These are phyloP conservation scores for Byssoonygena ceratinophila DNA, from an alignment of 2,329 filamentous ascomycete species.

Conservation along the genomic window DNA sequence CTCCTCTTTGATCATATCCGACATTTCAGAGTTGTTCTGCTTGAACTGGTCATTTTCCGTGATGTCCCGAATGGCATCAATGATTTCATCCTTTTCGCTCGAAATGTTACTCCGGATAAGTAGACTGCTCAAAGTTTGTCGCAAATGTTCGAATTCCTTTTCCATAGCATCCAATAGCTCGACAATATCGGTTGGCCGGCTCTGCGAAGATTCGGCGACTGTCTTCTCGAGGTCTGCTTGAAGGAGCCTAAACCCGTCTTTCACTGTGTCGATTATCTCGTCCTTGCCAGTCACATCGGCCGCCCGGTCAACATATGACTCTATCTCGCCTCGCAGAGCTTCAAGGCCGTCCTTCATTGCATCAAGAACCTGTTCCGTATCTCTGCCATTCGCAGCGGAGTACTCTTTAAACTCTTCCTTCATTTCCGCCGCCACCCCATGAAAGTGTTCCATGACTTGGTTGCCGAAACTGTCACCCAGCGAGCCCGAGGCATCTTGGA, in stretches of 20 bases:
- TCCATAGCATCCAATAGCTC: slow-evolving; percentile 64
- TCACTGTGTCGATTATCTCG: slow-evolving; percentile 54
- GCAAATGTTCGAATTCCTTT: slow-evolving; percentile 70
- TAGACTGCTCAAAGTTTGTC: slow-evolving; percentile 62
- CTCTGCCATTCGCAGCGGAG: slow-evolving; percentile 63
- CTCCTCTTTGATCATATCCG: slow-evolving; percentile 47
- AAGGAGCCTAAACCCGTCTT: slow-evolving; percentile 45
- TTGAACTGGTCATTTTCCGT: slow-evolving; percentile 34
- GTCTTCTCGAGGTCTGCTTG: slow-evolving; percentile 48
- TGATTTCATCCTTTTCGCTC: slow-evolving; percentile 50
- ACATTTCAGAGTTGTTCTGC: slow-evolving; percentile 36
- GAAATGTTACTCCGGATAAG: slow-evolving; percentile 51
- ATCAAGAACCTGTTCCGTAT: slow-evolving; percentile 80
- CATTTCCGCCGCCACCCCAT: slow-evolving; percentile 51
- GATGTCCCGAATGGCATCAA: slow-evolving; percentile 49
- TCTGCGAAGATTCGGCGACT: slow-evolving; percentile 35
- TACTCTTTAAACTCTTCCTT: slow-evolving; percentile 64
- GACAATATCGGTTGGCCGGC: slow-evolving; percentile 48
- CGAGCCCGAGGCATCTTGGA: slow-evolving; percentile 44
- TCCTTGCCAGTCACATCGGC: slow-evolving; percentile 61
- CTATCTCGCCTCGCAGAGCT: slow-evolving; percentile 66
- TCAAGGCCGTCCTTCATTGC: slow-evolving; percentile 81
- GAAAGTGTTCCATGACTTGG: slow-evolving; percentile 48
- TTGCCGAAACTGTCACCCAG: slow-evolving; percentile 43
- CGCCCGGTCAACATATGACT: slow-evolving; percentile 65